Percentiles rank a stretch among this genome's conserved stretches.
Conservation (phyloP, 2,329 filamentous ascomycete genomes). For the Talaromyces sp. region DNA sequence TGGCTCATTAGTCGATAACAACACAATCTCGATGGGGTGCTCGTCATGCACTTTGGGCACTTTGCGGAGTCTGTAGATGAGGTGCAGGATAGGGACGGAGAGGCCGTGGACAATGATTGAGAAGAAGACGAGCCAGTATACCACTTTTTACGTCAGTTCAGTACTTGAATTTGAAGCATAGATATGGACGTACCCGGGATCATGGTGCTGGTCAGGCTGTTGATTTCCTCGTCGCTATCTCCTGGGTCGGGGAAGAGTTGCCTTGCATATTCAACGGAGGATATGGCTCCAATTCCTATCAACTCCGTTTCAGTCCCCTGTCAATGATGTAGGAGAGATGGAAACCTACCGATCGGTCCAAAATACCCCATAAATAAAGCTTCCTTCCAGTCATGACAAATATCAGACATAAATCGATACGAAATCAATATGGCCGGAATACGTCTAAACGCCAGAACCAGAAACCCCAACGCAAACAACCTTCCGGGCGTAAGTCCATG, state of each 20-base stretch:
- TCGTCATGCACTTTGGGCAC: slow-evolving; percentile 33
- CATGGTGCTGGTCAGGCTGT: slow-evolving; percentile 41
- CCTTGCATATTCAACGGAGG: slow-evolving; percentile 47
- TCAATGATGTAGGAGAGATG: not conserved
- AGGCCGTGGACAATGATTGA: slow-evolving; percentile 40
- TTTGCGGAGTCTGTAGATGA: slow-evolving; percentile 30
- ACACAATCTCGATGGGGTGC: slow-evolving; percentile 30
- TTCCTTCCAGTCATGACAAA: slow-evolving; percentile 55
- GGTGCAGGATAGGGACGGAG: slow-evolving; percentile 36
- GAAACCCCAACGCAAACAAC: slow-evolving; percentile 51
- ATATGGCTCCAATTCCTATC: slow-evolving; percentile 43
- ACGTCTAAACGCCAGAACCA: slow-evolving; percentile 55
- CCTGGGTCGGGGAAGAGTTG: slow-evolving; percentile 44
- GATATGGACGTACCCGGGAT: slow-evolving; percentile 31
- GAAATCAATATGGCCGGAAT: slow-evolving; percentile 55
- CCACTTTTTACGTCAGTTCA: slow-evolving; percentile 30
- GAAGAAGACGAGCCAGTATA: slow-evolving; percentile 47
- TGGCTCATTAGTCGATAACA: slow-evolving; percentile 35
- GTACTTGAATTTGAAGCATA: not conserved
- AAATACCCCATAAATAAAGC: slow-evolving; percentile 61
- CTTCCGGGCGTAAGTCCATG: slow-evolving; percentile 54
- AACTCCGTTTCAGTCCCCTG: not conserved
- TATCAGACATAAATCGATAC: slow-evolving; percentile 56
- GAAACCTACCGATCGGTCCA: slow-evolving; percentile 40
- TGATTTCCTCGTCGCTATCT: slow-evolving; percentile 40